Percentiles rank a stretch among this genome's conserved stretches.
Evolutionary conservation across 2,329 filamentous ascomycete species (phyloP).

Genomic region (Pyrenochaeta sp.): DNA sequence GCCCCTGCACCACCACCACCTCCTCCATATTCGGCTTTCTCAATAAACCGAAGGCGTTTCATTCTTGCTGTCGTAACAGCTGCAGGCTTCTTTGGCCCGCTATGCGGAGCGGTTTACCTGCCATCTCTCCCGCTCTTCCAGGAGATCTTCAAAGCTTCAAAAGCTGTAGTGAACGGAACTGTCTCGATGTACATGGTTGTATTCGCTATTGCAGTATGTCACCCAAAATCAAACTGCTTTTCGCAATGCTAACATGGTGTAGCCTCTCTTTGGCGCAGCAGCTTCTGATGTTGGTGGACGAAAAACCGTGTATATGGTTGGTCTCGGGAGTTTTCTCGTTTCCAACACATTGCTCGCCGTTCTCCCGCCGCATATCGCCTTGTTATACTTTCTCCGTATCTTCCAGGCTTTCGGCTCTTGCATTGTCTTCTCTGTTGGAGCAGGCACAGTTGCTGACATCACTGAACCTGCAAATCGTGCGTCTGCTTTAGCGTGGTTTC

Average conservation of each 20-base stretch:
- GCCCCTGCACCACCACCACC: constrained; percentile 8
- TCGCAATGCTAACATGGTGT: constrained; percentile 11
- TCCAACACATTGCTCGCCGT: constrained; percentile 52
- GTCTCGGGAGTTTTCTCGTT: constrained; percentile 50
- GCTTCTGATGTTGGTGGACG: constrained; percentile 53
- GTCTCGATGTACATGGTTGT: constrained; percentile 57
- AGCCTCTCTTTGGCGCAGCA: constrained; percentile 54
- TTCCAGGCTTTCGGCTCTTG: constrained; percentile 55
- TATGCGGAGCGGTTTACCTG: constrained; percentile 57
- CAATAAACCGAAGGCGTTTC: constrained; percentile 45
- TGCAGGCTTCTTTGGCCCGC: constrained; percentile 55
- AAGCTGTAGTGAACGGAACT: constrained; percentile 53
- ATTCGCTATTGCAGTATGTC: constrained; percentile 50
- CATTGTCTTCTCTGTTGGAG: constrained; percentile 55
- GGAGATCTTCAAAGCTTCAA: constrained; percentile 47
- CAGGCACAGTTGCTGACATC: constrained; percentile 56
- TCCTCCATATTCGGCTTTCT: constrained; percentile 51
- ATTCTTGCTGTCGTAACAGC: constrained; percentile 52
- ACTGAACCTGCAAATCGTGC: constrained; percentile 52
- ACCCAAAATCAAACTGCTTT: neutral
- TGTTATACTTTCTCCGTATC: constrained; percentile 52
- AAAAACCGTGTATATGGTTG: constrained; percentile 53
- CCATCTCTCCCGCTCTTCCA: constrained; percentile 52
- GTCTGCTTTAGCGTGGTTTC: constrained; percentile 53
- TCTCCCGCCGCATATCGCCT: constrained; percentile 50